These are phyloP conservation scores for Diversispora eburnea DNA, from an alignment of 192 early-diverging fungal species.

Conservation along the genomic window DNA sequence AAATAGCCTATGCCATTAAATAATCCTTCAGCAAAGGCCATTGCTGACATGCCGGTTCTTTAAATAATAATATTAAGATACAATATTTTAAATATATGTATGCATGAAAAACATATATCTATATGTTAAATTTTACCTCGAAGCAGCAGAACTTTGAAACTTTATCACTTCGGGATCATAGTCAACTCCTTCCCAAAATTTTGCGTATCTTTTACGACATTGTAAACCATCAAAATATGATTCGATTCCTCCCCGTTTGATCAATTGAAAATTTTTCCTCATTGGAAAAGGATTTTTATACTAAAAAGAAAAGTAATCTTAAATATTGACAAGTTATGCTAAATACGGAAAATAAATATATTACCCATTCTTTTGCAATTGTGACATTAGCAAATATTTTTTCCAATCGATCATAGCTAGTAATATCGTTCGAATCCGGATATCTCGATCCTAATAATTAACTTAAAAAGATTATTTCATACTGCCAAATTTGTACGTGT, in stretches of 20 bases:
- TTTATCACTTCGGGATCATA: no score
- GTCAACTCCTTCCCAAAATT: no score
- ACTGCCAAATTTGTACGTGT: background rate
- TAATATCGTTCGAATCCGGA: background rate
- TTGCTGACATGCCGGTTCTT: background rate
- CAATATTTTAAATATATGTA: background rate
- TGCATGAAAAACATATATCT: no score
- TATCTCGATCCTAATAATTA: background rate
- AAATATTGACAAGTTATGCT: background rate
- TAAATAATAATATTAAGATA: background rate
- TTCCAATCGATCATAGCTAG: background rate
- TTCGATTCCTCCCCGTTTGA: no score
- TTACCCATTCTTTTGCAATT: slow-evolving; percentile 8
- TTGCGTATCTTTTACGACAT: no score
- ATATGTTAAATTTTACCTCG: background rate
- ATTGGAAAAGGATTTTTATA: slow-evolving; percentile 6
- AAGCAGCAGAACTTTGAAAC: no score
- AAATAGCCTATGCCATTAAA: background rate
- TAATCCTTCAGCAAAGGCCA: no score
- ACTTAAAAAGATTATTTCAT: slow-evolving; percentile 2
- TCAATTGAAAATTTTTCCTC: no score
- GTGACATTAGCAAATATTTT: background rate
- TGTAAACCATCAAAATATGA: slow-evolving; percentile 5
- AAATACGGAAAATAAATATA: no score
- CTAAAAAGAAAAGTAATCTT: background rate